A percentile compares a stretch with the other conserved stretches of the same genome.
Conservation (phyloP, 495 filamentous ascomycete species). For the Apiosordaria backusii region DNA sequence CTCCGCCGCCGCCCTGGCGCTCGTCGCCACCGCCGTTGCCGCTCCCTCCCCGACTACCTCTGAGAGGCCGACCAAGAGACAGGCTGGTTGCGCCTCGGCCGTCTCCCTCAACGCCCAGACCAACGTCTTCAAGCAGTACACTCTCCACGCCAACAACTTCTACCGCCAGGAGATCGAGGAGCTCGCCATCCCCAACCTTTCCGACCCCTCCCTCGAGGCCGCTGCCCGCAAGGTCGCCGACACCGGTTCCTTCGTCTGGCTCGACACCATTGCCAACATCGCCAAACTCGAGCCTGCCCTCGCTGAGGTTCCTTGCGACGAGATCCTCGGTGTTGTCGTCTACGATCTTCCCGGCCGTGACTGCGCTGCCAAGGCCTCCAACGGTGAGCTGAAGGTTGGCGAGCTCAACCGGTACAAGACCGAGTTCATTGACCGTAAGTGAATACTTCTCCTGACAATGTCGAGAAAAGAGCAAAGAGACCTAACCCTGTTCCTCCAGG, state of each 20-base stretch:
- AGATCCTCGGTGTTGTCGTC: conserved; percentile 64
- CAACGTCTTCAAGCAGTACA: conserved; percentile 54
- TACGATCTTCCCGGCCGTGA: conserved; percentile 78
- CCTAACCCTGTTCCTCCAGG: conserved; percentile 40
- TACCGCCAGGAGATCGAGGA: conserved; percentile 53
- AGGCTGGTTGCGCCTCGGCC: conserved; percentile 44
- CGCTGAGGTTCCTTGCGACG: conserved; percentile 51
- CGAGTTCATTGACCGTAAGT: conserved; percentile 63
- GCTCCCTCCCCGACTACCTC: conserved; percentile 36
- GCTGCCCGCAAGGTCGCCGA: conserved; percentile 55
- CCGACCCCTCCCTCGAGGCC: conserved; percentile 36
- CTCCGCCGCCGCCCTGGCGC: conserved; percentile 36
- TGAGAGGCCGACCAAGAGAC: conserved; percentile 29
- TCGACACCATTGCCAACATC: conserved; percentile 60
- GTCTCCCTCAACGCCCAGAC: conserved; percentile 50
- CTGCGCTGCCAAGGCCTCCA: conserved; percentile 72
- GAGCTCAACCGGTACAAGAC: conserved; percentile 63
- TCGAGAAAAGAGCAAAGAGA: conserved; percentile 19
- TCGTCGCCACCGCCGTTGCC: conserved; percentile 42
- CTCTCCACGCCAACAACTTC: conserved; percentile 55
- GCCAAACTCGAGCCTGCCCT: conserved; percentile 55
- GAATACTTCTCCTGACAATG: conserved; percentile 12
- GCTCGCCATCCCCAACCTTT: conserved; percentile 40
- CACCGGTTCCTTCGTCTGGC: conserved; percentile 67
- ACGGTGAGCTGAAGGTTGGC: conserved; percentile 67